A percentile compares a stretch with the other conserved stretches of the same genome.
phyloP scores from a whole-genome alignment of 805 yeast species.

The Myxozyma neglecta region DNA sequence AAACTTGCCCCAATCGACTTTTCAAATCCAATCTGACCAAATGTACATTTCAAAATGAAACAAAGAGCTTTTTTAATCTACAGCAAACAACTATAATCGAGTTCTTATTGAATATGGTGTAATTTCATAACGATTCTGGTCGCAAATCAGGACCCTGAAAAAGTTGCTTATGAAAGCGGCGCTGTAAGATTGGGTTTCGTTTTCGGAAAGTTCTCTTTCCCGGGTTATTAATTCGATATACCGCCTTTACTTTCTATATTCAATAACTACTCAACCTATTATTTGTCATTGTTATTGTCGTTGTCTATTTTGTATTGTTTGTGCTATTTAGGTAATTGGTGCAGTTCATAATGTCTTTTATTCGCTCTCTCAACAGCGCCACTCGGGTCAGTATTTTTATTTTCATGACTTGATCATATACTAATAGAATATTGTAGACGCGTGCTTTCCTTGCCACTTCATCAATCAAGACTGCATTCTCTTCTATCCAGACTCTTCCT shows the following conservation, averaged over 20 bases:
- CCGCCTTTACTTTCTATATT: neutral
- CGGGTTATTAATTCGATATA: neutral
- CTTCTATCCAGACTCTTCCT: constrained; percentile 6
- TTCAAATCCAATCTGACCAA: no score
- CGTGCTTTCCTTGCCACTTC: constrained; percentile 12
- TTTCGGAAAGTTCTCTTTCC: neutral
- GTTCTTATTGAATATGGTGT: no score
- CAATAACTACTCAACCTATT: neutral
- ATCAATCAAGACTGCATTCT: constrained; percentile 12
- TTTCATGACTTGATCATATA: neutral
- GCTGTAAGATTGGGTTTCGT: no score
- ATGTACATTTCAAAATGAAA: no score
- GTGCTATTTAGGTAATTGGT: neutral
- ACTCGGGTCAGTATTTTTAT: constrained; percentile 13
- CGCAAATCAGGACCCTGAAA: no score
- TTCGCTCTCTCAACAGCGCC: constrained; percentile 13
- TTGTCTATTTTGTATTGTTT: neutral
- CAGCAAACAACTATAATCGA: no score
- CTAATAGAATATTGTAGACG: constrained; percentile 1
- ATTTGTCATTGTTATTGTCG: neutral
- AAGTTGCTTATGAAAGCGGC: no score
- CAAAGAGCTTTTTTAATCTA: no score
- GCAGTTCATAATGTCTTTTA: constrained; percentile 9
- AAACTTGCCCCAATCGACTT: no score
- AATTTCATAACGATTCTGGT: no score